Percentiles rank a stretch among this genome's conserved stretches.
These are phyloP conservation scores for Kwoniella sp. DNA, from an alignment of 768 basidiomycete genomes.

Conservation along the genomic window DNA sequence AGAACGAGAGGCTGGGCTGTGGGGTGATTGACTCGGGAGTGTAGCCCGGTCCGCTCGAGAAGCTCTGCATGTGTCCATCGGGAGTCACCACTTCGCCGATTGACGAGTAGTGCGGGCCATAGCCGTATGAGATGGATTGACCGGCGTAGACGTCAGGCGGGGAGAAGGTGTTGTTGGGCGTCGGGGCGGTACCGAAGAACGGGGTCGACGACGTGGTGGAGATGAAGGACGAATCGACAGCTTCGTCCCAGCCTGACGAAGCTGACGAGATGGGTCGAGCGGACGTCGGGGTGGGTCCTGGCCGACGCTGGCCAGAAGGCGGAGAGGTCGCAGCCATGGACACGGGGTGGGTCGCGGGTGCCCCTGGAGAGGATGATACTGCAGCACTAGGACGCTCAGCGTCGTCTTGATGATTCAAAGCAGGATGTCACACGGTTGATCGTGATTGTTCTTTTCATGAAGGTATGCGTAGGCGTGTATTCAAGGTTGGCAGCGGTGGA, in stretches of 20 bases:
- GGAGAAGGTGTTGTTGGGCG: conserved; percentile 27
- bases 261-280: not conserved
- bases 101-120: too few species aligned
- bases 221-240: conserved; percentile 3
- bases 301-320: not conserved
- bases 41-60: not conserved
- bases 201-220: conserved; percentile 6
- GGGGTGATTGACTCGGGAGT: not conserved
- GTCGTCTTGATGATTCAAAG: too few species aligned
- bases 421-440: too few species aligned
- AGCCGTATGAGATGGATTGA: not conserved
- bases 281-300: not conserved
- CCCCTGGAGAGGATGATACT: too few species aligned
- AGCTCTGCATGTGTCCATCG: too few species aligned
- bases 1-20: not conserved
- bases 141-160: not conserved
- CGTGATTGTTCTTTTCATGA: too few species aligned
- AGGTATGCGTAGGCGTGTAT: too few species aligned
- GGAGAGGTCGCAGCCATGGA: not conserved
- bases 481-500: too few species aligned
- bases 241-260: not conserved
- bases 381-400: too few species aligned
- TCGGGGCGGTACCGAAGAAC: conserved; percentile 18
- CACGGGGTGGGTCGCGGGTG: too few species aligned
- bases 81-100: too few species aligned